Conservation (phyloP, 768 basidiomycete genomes). For the Dacryopinax spathularia region DNA sequence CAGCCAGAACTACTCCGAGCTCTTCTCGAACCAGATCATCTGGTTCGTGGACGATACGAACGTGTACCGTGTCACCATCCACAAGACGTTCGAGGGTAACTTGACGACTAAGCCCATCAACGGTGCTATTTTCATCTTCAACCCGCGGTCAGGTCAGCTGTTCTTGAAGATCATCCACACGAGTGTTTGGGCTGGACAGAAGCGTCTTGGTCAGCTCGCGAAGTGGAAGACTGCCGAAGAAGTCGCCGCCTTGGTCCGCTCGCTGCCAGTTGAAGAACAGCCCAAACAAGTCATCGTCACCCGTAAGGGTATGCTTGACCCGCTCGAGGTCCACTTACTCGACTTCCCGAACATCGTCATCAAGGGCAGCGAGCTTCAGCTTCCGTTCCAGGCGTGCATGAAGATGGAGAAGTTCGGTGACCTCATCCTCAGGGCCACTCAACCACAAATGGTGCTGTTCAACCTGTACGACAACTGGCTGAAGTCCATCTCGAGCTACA, state of each 20-base stretch:
- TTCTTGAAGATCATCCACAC: constrained; percentile 99
- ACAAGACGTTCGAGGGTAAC: constrained; percentile 99
- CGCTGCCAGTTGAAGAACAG: constrained; percentile 98
- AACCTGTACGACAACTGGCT: constrained; percentile 99
- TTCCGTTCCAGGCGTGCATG: constrained; percentile 99
- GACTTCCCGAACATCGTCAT: constrained; percentile 99
- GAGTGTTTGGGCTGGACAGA: constrained; percentile 99
- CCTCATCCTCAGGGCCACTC: constrained; percentile 86
- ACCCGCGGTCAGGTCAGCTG: constrained; percentile 92
- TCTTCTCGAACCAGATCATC: constrained; percentile 97
- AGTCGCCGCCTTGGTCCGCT: constrained; percentile 93
- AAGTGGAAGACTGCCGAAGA: constrained; percentile 99
- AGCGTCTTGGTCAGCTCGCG: constrained; percentile 96
- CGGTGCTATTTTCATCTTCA: constrained; percentile 97
- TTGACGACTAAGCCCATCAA: constrained; percentile 99
- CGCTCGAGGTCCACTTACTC: constrained; percentile 92
- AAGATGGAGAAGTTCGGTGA: constrained; percentile 99
- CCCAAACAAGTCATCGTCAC: constrained; percentile 99
- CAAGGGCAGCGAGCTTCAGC: constrained; percentile 93
- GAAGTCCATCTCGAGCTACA: constrained; percentile 96
- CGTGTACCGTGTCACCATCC: constrained; percentile 97
- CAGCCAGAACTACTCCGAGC: constrained; percentile 92
- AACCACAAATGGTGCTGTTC: constrained; percentile 98
- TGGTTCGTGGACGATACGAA: constrained; percentile 99
- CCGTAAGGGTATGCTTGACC: constrained; percentile 98